Base-by-base conservation (phyloP, 2,329 filamentous ascomycete genomes). In the Stromatinia cepivora region DNA sequence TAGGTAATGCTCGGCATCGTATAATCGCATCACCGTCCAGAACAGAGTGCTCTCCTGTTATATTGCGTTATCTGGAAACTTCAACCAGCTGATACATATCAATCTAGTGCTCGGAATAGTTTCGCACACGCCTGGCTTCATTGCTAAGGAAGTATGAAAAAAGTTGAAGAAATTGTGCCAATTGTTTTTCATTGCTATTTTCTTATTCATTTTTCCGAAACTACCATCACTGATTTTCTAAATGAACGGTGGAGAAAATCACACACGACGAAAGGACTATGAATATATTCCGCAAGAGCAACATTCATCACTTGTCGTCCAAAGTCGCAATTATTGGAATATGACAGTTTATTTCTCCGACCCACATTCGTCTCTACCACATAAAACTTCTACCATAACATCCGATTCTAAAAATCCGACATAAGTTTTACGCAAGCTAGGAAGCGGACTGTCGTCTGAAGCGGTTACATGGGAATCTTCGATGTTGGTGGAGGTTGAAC, bases 401-500 rank as follows among this genome's bases (percentile, higher is more conserved):
- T 4, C 20, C 53, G 4, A 56, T 2, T 56, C 1, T 2, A 1
- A 22, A 56, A 31, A 4, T 36, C 3, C 20, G 8, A n/a, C 20
- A 36, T 7, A n/a, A 6, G 11, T n/a, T 1, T 9, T 1, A 4
- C 53, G 4, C 3, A 11, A 4, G 2, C 31, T 22, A 1, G 17
- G 17, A 36, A 28, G 20, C 10, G 3, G 1, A n/a, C 20, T 13
- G 1, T 56, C 31, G 3, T 0, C 10, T 3, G 0, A n/a, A 36
- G 0, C 20, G 4, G 11, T 15, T n/a, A 57, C 31, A 39, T 0
- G 15, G 54, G 54, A 57, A 57, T 57, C 54, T 57, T n/a, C 1
- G 54, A 5, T 4, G 54, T 57, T 7, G 54, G 54, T 8, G 20
- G 54, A 8, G 54, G 54, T 15, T 36, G 31, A 4, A 39, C 34